These are phyloP conservation scores for Rhizopus stolonifer DNA, from an alignment of 371 early-diverging fungal genomes.

Conservation along the genomic window DNA sequence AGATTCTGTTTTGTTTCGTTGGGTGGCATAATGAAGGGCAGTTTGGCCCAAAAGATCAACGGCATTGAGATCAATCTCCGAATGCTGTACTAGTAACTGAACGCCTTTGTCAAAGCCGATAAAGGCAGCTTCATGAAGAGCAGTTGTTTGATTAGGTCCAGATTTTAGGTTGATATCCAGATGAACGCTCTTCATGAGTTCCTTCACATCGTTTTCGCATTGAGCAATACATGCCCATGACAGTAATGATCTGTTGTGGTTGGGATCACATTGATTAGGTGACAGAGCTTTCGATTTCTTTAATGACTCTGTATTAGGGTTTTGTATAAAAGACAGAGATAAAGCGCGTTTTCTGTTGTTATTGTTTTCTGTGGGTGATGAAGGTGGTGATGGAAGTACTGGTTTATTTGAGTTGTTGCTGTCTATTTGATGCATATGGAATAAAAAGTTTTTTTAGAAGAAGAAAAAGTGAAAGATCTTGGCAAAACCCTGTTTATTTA, in stretches of 20 bases:
- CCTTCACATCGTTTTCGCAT: constrained; percentile 25
- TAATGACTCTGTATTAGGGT: too few species aligned
- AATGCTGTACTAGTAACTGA: constrained; percentile 25
- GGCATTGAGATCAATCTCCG: constrained; percentile 30
- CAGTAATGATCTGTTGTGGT: constrained; percentile 23
- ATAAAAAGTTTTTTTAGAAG: too few species aligned
- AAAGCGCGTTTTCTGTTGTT: constrained; percentile 34
- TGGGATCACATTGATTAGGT: constrained; percentile 24
- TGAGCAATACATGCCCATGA: constrained; percentile 40
- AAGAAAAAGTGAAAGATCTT: too few species aligned
- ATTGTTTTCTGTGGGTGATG: constrained; percentile 24
- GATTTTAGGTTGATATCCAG: constrained; percentile 30
- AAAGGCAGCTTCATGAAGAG: constrained; percentile 40
- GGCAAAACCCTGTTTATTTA: not conserved
- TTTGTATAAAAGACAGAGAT: constrained; percentile 19
- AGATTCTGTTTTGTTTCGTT: constrained; percentile 27
- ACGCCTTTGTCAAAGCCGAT: constrained; percentile 34
- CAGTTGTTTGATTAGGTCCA: constrained; percentile 35
- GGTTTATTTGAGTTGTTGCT: not conserved
- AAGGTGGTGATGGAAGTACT: constrained; percentile 33
- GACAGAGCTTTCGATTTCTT: constrained; percentile 21
- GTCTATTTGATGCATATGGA: constrained; percentile 9
- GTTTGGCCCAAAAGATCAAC: constrained; percentile 27
- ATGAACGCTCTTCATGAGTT: constrained; percentile 23
- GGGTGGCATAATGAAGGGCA: constrained; percentile 34